These are phyloP conservation scores for Priceomyces melissophilus DNA, from an alignment of 805 yeast genomes.

Conservation along the genomic window DNA sequence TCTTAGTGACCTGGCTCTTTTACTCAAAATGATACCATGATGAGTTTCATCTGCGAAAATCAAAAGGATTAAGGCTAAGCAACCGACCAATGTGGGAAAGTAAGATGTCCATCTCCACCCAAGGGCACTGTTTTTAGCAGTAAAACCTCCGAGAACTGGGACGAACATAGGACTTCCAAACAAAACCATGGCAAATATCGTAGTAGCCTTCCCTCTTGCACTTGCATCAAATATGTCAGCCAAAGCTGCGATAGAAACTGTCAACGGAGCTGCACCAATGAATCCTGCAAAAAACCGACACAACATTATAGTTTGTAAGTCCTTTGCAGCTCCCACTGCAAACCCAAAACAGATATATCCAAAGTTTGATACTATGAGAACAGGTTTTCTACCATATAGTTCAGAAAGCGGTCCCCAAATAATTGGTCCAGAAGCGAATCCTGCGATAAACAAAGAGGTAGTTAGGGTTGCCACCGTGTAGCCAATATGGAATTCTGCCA, in stretches of 20 bases:
- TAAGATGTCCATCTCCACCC: constrained; percentile 62
- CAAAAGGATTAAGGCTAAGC: constrained; percentile 28
- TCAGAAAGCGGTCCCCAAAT: constrained; percentile 55
- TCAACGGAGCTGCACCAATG: constrained; percentile 76
- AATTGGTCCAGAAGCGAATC: constrained; percentile 90
- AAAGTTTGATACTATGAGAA: constrained; percentile 37
- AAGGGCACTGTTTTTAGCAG: constrained; percentile 24
- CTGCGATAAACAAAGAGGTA: constrained; percentile 76
- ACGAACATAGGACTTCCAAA: constrained; percentile 71
- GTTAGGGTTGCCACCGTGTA: constrained; percentile 69
- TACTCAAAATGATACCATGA: constrained; percentile 33
- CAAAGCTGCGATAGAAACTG: constrained; percentile 74
- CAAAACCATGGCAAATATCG: constrained; percentile 61
- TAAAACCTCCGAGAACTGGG: constrained; percentile 50
- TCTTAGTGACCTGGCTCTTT: constrained; percentile 33
- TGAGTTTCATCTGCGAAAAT: constrained; percentile 37
- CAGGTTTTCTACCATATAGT: constrained; percentile 36
- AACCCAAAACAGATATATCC: constrained; percentile 16
- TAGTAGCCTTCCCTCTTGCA: constrained; percentile 2
- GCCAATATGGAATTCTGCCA: constrained; percentile 54
- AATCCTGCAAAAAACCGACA: constrained; percentile 74
- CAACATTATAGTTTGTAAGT: constrained; percentile 66
- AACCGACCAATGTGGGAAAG: constrained; percentile 43
- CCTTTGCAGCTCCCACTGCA: constrained; percentile 68
- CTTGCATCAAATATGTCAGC: constrained; percentile 66